These are phyloP conservation scores for Tolypocladium cylindrosporum DNA, from an alignment of 2,329 filamentous ascomycete species.

Conservation along the genomic window DNA sequence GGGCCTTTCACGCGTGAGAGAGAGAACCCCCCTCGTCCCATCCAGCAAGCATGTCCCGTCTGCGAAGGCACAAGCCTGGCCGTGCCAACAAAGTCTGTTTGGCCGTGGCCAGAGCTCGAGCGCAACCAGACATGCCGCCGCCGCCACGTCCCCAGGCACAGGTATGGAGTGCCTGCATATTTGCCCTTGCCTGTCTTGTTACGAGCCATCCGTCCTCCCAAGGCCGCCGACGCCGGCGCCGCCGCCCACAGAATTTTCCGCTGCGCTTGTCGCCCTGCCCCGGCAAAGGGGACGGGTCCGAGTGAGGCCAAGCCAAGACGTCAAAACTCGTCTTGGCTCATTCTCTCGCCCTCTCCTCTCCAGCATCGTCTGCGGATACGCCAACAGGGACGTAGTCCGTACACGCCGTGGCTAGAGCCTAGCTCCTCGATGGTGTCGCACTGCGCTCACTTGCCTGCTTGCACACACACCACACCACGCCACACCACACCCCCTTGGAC, in stretches of 20 bases:
- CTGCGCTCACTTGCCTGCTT: background rate
- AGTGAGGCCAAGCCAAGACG: background rate
- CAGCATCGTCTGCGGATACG: background rate
- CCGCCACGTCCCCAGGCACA: no score
- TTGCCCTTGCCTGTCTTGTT: no score
- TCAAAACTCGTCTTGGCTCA: background rate
- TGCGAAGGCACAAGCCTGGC: background rate
- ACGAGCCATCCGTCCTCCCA: no score
- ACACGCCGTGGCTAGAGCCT: no score
- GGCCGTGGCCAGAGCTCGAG: no score
- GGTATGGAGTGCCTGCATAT: no score
- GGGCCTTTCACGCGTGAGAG: background rate
- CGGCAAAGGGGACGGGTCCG: background rate
- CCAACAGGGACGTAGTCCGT: no score
- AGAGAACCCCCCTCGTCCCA: background rate
- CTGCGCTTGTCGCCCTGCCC: background rate
- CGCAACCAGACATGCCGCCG: no score
- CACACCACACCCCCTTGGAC: background rate
- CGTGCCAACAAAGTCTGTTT: no score
- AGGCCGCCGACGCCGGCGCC: no score
- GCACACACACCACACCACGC: conserved; percentile 1
- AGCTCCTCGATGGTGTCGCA: background rate
- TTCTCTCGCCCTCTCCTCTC: background rate
- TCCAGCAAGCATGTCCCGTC: background rate
- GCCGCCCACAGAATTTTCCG: background rate